phyloP scores from a whole-genome alignment of 2,329 filamentous ascomycete species.

The Fusarium sp. region DNA sequence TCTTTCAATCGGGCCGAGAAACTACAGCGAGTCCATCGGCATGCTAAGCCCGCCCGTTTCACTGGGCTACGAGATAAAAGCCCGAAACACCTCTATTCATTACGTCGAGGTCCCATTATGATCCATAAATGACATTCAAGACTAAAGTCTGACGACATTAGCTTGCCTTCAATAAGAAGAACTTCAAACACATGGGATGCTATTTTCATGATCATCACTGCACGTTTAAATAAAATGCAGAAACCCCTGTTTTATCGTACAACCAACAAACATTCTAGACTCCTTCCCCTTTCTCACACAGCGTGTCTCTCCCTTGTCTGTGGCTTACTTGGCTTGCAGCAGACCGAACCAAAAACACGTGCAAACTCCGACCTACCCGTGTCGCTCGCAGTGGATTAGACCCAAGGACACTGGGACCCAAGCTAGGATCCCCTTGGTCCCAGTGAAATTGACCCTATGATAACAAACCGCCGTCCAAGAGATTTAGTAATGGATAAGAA shows the following conservation, averaged over 20 bases:
- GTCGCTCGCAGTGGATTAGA: not conserved
- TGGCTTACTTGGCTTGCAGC: not conserved
- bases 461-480: not conserved
- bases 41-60: not conserved
- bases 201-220: not conserved
- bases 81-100: not conserved
- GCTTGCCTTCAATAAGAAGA: not conserved
- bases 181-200: not conserved
- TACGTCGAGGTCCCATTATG: not conserved
- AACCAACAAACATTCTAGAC: constrained; percentile 2
- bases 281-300: not conserved
- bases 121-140: not conserved
- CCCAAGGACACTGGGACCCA: not conserved
- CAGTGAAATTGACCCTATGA: constrained; percentile 3
- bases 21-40: not conserved
- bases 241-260: not conserved
- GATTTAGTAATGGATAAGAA: not conserved
- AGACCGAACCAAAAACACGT: not conserved
- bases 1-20: not conserved
- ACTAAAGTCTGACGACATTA: not conserved
- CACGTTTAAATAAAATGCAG: not conserved
- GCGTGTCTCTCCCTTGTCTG: not conserved
- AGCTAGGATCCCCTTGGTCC: not conserved
- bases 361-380: not conserved
- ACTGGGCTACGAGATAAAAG: not conserved